These are phyloP conservation scores for Phytophthora cryptogea DNA, from an alignment of 352 stramenopile species.

Conservation along the genomic window DNA sequence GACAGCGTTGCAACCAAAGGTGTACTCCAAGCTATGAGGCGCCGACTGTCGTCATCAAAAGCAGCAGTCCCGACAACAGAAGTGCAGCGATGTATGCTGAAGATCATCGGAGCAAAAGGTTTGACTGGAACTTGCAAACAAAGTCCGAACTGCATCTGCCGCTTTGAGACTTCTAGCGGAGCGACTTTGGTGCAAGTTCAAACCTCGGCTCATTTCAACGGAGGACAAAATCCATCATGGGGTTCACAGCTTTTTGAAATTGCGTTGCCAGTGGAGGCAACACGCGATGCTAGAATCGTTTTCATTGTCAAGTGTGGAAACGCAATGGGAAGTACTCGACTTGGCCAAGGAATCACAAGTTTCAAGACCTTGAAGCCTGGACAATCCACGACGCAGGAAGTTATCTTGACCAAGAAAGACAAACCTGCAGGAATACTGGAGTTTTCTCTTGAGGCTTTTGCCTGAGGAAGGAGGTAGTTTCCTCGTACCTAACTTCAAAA, in stretches of 20 bases:
- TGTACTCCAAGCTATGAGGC: slow-evolving; percentile 11
- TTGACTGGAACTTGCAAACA: slow-evolving; percentile 2
- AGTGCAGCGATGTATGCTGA: slow-evolving; percentile 9
- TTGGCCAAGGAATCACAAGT: background rate
- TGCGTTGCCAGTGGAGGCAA: background rate
- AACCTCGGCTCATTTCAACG: background rate
- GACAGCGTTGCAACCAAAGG: slow-evolving; percentile 1
- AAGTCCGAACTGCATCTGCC: slow-evolving; percentile 9
- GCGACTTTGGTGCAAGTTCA: slow-evolving; percentile 9
- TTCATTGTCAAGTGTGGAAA: slow-evolving; percentile 5
- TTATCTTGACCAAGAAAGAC: slow-evolving; percentile 4
- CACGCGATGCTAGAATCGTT: background rate
- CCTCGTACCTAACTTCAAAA: too few species aligned
- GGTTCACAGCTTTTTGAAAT: slow-evolving; percentile 8
- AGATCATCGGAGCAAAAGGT: slow-evolving; percentile 8
- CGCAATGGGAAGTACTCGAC: background rate
- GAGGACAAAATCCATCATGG: slow-evolving; percentile 5
- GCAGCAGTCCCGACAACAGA: slow-evolving; percentile 2
- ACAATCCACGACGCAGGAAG: background rate
- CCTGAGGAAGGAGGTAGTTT: background rate
- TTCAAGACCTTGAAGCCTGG: background rate
- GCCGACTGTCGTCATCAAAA: slow-evolving; percentile 8
- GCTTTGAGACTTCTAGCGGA: slow-evolving; percentile 2
- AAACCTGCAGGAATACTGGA: slow-evolving; percentile 9
- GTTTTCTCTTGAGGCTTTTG: slow-evolving; percentile 7